Evolutionary conservation across 1,139 yeast genomes (phyloP).

Genomic region (Zygosaccharomyces sapae): DNA sequence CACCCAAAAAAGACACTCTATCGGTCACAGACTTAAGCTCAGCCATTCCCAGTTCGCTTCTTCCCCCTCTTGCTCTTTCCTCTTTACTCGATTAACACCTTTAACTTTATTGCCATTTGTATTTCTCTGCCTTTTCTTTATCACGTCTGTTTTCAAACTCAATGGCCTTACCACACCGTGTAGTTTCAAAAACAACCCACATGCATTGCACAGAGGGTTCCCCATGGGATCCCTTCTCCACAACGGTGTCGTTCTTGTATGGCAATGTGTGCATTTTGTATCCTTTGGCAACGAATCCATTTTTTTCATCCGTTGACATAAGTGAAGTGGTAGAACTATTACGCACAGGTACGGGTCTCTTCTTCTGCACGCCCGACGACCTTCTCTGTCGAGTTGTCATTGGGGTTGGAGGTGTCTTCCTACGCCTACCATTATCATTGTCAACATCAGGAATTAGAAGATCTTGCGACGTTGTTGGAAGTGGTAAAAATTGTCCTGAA

Average conservation of each 20-base stretch:
- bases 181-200: slow-evolving; percentile 83
- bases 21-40: slow-evolving; percentile 14
- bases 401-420: slow-evolving; percentile 6
- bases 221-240: slow-evolving; percentile 95
- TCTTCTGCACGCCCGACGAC: slow-evolving; percentile 13
- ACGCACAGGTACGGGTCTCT: slow-evolving; percentile 9
- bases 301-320: slow-evolving; percentile 6
- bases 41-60: slow-evolving; percentile 17
- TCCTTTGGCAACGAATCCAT: slow-evolving; percentile 13
- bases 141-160: slow-evolving; percentile 85
- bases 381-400: slow-evolving; percentile 7
- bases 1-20: no score
- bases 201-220: slow-evolving; percentile 89
- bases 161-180: slow-evolving; percentile 94
- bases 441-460: background rate
- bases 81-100: slow-evolving; percentile 9
- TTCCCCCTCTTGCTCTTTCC: slow-evolving; percentile 3
- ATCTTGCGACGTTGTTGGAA: background rate
- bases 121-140: slow-evolving; percentile 62
- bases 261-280: slow-evolving; percentile 71
- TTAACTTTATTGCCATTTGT: slow-evolving; percentile 5
- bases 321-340: slow-evolving; percentile 12
- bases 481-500: slow-evolving; percentile 1
- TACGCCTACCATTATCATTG: background rate
- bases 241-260: slow-evolving; percentile 87